Conservation (phyloP, 106 monocot genomes). For the Narthecium ossifragum region DNA sequence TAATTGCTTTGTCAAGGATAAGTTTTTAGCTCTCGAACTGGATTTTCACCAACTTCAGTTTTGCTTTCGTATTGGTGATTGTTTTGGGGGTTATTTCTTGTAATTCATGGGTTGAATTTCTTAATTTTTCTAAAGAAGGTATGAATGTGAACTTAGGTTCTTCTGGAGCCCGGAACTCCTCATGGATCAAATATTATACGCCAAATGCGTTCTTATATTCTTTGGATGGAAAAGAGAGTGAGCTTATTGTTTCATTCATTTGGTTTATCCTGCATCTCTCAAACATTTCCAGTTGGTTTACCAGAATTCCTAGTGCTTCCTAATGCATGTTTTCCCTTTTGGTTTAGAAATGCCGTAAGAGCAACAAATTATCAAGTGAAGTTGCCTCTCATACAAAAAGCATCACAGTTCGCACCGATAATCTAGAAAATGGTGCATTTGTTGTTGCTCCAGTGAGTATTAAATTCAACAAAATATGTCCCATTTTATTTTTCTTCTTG, state of each 20-base stretch:
- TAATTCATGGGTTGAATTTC: background rate
- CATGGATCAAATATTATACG: slow-evolving; percentile 82
- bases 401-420: slow-evolving; percentile 23
- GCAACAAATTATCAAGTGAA: slow-evolving; percentile 14
- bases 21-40: no score
- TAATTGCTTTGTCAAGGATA: no score
- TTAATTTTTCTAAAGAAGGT: slow-evolving; percentile 7
- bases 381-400: slow-evolving; percentile 26
- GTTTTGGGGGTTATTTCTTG: no score
- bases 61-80: no score
- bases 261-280: slow-evolving; percentile 11
- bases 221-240: slow-evolving; percentile 97
- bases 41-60: no score
- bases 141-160: slow-evolving; percentile 39
- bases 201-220: slow-evolving; percentile 90
- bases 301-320: no score
- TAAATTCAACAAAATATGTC: background rate
- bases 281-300: no score
- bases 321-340: background rate
- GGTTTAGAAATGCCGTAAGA: slow-evolving; percentile 76
- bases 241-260: slow-evolving; percentile 7
- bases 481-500: background rate
- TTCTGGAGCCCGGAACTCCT: slow-evolving; percentile 98
- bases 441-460: slow-evolving; percentile 94
- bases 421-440: slow-evolving; percentile 45